Percentiles rank a stretch among this genome's conserved stretches.
Conservation (phyloP, 345 rosid species). For the Gossypium anomalum region DNA sequence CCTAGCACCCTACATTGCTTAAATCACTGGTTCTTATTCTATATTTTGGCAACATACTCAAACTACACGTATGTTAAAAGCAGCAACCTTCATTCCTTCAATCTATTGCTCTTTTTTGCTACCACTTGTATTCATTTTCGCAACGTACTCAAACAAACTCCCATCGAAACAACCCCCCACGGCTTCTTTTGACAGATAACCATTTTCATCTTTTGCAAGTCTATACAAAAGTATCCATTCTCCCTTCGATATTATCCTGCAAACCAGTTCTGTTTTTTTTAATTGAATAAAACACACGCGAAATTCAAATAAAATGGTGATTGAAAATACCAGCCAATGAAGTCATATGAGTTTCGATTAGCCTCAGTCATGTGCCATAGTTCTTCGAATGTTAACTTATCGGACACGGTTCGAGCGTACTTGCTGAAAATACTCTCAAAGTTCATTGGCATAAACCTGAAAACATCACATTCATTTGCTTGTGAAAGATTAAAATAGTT, state of each 20-base stretch:
- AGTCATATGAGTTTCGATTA: constrained; percentile 46
- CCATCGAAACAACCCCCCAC: constrained; percentile 68
- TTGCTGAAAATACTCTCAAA: constrained; percentile 73
- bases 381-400: constrained; percentile 51
- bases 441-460: constrained; percentile 60
- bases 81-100: too few species aligned
- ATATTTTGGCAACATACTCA: too few species aligned
- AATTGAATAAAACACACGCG: not conserved
- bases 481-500: not conserved
- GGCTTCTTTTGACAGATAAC: constrained; percentile 69
- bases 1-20: too few species aligned
- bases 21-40: too few species aligned
- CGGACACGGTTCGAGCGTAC: constrained; percentile 43
- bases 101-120: not conserved
- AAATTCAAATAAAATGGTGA: not conserved
- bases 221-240: constrained; percentile 61
- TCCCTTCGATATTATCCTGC: constrained; percentile 45
- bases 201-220: constrained; percentile 67
- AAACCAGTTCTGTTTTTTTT: not conserved
- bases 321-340: constrained; percentile 56
- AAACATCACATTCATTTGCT: not conserved
- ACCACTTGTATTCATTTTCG: constrained; percentile 41
- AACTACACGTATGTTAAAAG: too few species aligned
- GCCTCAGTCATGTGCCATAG: constrained; percentile 74
- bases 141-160: constrained; percentile 60